Base-by-base conservation (phyloP, 2,329 filamentous ascomycete species). In the Talaromyces pinophilus region DNA sequence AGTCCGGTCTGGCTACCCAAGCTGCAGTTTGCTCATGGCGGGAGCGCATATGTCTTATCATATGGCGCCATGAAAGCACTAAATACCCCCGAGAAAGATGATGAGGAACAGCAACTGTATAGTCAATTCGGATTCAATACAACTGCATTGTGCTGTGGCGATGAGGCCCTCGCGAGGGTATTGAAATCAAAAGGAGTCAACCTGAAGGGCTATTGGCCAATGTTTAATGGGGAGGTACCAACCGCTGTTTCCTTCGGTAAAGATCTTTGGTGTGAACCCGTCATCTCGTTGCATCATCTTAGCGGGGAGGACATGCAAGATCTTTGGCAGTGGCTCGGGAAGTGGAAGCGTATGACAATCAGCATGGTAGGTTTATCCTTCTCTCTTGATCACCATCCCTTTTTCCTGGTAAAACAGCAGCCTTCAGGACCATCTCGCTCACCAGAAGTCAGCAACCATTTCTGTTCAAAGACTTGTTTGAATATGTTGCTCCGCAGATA, bases 241-340 rank as follows among this genome's bases (percentile, higher is more conserved):
- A 22, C 42, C 5, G 13, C 44, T 33, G 1, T 62, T 5, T 48
- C 59, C 44, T 62, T 62, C 25, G 59, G 59, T 2, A 7, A 10
- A 3, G 59, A 62, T 48, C 59, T 62, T 62, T 62, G 59, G 59
- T 62, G 59, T 38, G 59, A 62, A 22, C 59, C 59, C 15, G 42
- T 62, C 28, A 62, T 62, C 30, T 62, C 59, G n/a, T 62, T 62
- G 19, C 59, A 62, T 35, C 59, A 62, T n/a, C 42, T 62, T 48
- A 44, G 25, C 59, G 59, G 59, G 42, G 59, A 62, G 28, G 59
- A 15, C 19, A 62, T 62, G 59, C 42, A 50, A 38, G 44, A 50
- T 35, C 42, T 62, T 25, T 62, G 59, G 59, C 40, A 62, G 30
- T 62, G 59, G 59, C 15, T 50, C 19, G 59, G 50, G 19, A n/a